Evolutionary conservation across 2,329 filamentous ascomycete genomes (phyloP).

Genomic region (Domatiomyces catenatus): DNA sequence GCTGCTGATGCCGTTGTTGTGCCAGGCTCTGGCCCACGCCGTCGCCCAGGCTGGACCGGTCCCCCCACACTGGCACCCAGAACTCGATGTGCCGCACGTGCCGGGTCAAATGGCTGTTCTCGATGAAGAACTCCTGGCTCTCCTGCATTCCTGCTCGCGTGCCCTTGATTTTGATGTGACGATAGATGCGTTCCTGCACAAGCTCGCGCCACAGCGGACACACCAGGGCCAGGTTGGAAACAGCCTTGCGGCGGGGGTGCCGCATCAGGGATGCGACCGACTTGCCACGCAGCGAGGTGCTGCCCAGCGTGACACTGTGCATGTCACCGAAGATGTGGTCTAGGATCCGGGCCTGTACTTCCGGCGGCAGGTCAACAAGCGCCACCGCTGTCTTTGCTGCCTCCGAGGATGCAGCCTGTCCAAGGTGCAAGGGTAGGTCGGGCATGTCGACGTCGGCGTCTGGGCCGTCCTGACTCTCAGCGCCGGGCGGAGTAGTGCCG

Average conservation of each 20-base stretch:
- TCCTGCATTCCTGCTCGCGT: constrained; percentile 47
- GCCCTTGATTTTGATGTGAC: constrained; percentile 61
- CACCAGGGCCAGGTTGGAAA: constrained; percentile 50
- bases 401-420: background rate
- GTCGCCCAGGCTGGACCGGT: constrained; percentile 27
- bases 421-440: background rate
- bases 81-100: constrained; percentile 61
- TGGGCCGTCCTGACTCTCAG: background rate
- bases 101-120: constrained; percentile 42
- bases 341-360: constrained; percentile 57
- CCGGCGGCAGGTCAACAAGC: constrained; percentile 40
- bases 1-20: constrained; percentile 3
- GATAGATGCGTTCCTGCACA: constrained; percentile 57
- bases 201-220: constrained; percentile 47
- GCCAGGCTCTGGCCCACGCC: constrained; percentile 5
- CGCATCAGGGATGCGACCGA: constrained; percentile 43
- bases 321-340: constrained; percentile 57
- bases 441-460: background rate
- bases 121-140: constrained; percentile 45
- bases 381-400: constrained; percentile 2
- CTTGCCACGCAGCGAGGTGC: constrained; percentile 42
- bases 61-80: constrained; percentile 58
- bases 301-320: constrained; percentile 43
- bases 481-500: background rate
- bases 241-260: constrained; percentile 50